Evolutionary conservation across 768 basidiomycete genomes (phyloP).

Genomic region (Suillus americanus): DNA sequence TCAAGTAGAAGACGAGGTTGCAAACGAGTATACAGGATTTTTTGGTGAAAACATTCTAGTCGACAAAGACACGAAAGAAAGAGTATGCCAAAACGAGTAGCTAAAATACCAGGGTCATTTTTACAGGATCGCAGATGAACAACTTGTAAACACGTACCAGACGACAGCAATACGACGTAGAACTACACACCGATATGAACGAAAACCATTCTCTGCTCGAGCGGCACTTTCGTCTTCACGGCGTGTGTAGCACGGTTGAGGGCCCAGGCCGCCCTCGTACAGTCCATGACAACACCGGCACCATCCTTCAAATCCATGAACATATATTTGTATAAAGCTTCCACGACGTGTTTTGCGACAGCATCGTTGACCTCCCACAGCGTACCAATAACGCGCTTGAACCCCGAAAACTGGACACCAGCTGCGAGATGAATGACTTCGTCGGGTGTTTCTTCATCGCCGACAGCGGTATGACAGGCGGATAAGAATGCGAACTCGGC

Average conservation of each 20-base stretch:
- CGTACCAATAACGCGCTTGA: slow-evolving; percentile 22
- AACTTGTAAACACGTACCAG: neutral
- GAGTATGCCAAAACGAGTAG: neutral
- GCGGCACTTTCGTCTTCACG: neutral
- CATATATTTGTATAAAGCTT: neutral
- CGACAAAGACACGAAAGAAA: neutral
- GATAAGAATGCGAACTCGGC: slow-evolving; percentile 17
- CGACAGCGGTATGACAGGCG: slow-evolving; percentile 24
- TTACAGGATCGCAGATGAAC: neutral
- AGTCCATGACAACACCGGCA: neutral
- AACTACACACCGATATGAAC: slow-evolving; percentile 10
- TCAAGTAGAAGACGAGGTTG: neutral
- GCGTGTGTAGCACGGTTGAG: neutral
- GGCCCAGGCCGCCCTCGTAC: slow-evolving; percentile 6
- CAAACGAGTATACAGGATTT: too few relatives aligned
- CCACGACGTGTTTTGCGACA: neutral
- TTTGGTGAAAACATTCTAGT: too few relatives aligned
- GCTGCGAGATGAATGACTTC: slow-evolving; percentile 24
- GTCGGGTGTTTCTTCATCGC: slow-evolving; percentile 14
- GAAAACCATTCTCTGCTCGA: slow-evolving; percentile 8
- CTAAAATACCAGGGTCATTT: neutral
- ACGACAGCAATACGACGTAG: neutral
- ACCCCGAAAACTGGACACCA: slow-evolving; percentile 20
- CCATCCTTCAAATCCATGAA: slow-evolving; percentile 1
- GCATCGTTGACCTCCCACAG: slow-evolving; percentile 17